A percentile compares a stretch with the other conserved stretches of the same genome.
These are phyloP conservation scores for Artomyces pyxidatus DNA, from an alignment of 768 basidiomycete genomes.

Conservation along the genomic window DNA sequence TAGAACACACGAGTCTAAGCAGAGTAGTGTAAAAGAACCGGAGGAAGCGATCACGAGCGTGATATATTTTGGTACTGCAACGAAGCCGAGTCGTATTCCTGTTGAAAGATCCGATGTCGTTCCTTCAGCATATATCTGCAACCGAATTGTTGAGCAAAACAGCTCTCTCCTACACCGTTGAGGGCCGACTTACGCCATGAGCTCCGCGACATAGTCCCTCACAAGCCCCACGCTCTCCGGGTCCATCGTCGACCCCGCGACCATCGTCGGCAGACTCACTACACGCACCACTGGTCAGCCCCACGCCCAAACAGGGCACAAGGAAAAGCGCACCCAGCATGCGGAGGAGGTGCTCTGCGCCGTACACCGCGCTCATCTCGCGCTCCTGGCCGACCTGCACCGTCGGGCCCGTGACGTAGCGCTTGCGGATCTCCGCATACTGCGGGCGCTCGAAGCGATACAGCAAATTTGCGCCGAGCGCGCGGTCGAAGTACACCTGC, in stretches of 20 bases:
- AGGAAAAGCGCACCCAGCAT: conserved; percentile 66
- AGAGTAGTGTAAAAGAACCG: background rate
- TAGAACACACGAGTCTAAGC: no score
- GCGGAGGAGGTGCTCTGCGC: conserved; percentile 87
- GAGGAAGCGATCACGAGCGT: conserved; percentile 8
- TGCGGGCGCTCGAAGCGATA: conserved; percentile 96
- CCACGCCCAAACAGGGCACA: background rate
- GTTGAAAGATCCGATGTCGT: conserved; percentile 12
- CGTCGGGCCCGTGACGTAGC: conserved; percentile 64
- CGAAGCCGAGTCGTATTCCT: conserved; percentile 16
- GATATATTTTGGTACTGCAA: conserved; percentile 17
- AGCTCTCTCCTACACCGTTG: background rate
- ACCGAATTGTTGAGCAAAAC: background rate
- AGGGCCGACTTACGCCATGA: conserved; percentile 56
- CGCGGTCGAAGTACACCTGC: conserved; percentile 88
- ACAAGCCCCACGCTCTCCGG: conserved; percentile 76
- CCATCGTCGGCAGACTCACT: conserved; percentile 92
- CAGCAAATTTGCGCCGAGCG: conserved; percentile 80
- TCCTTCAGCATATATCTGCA: conserved; percentile 12
- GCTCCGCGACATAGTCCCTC: conserved; percentile 83
- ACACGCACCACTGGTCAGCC: background rate
- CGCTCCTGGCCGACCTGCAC: conserved; percentile 63
- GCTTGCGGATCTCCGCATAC: conserved; percentile 71
- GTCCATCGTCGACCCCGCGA: conserved; percentile 86
- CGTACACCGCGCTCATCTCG: conserved; percentile 87